Evolutionary conservation across 352 stramenopile genomes (phyloP).

Genomic region (Pythium myriotylum): DNA sequence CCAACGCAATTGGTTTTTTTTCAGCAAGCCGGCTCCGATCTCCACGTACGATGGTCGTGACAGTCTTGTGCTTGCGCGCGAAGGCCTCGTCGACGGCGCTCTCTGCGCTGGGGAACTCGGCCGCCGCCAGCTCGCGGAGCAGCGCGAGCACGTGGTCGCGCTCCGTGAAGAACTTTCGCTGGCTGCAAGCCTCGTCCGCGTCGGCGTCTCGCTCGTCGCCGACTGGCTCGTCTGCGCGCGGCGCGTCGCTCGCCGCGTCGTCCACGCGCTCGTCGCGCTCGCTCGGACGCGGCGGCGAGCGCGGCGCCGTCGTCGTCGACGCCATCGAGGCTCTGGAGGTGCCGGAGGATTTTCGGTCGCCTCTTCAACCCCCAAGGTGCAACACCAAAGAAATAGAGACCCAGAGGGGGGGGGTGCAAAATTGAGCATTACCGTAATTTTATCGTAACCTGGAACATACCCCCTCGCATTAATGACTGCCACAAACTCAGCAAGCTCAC

Average conservation of each 20-base stretch:
- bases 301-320: slow-evolving; percentile 1
- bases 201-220: background rate
- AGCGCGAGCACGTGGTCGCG: slow-evolving; percentile 47
- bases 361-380: slow-evolving; percentile 26
- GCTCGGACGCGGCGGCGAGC: too few relatives aligned
- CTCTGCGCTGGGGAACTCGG: slow-evolving; percentile 37
- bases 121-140: slow-evolving; percentile 41
- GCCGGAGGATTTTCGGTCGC: slow-evolving; percentile 4
- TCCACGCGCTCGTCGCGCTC: background rate
- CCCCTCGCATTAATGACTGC: too few relatives aligned
- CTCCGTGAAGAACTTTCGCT: slow-evolving; percentile 68
- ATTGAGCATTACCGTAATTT: too few relatives aligned
- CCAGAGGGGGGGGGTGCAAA: slow-evolving; percentile 8
- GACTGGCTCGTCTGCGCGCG: background rate
- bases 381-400: slow-evolving; percentile 9
- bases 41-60: slow-evolving; percentile 55
- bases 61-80: slow-evolving; percentile 34
- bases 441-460: slow-evolving; percentile 1
- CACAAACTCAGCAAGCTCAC: slow-evolving; percentile 1
- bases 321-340: background rate
- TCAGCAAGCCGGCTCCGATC: background rate
- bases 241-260: background rate
- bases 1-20: too few relatives aligned
- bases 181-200: slow-evolving; percentile 28
- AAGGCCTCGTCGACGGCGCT: slow-evolving; percentile 59